Base-by-base conservation (phyloP, 2,329 filamentous ascomycete genomes). In the Alternaria sp. region DNA sequence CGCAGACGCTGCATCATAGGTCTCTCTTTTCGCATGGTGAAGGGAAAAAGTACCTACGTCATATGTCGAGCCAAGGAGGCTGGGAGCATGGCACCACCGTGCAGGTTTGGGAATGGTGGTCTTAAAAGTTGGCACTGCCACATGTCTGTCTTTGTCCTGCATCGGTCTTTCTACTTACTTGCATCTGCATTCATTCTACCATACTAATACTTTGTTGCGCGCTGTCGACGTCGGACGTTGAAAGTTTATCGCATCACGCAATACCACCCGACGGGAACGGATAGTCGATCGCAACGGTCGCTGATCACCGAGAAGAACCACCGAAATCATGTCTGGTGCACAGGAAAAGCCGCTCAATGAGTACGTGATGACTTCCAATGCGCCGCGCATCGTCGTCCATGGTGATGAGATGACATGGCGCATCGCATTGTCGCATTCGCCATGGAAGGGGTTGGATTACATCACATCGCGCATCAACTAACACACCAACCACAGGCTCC, bases 401-500 rank as follows among this genome's bases (percentile, higher is more conserved):
- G 9, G 46, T 14, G 20, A 49, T 25, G 30, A 22, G 14, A 36
- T 49, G 46, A 27, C 22, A n/a, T n/a, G 38, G 36, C 34, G 18
- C 43, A 36, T 48, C 25, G 53, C 30, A 34, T 50, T 20, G 46
- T 50, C 32, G 46, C 46, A 18, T 36, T 49, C 18, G 30, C 18
- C 18, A 49, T 36, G 46, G 12, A 30, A 36, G 30, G 44, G 5
- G n/a, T 6, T 10, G n/a, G 4, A 49, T 22, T 16, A 28, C 46
- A 32, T 22, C 27, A 28, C 46, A 32, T 25, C 12, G 30, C 46
- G 30, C 12, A 36, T 12, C 25, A 14, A 45, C 51, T 32, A 51
- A 43, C 38, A n/a, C 45, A 16, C 25, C 14, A 18, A 30, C 11
- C 43, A 18, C 67, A 85, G 83, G 76, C 83, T 86, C 67, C 82